Conservation (phyloP, 1,139 yeast species). For the Hansenula lynferdii region DNA sequence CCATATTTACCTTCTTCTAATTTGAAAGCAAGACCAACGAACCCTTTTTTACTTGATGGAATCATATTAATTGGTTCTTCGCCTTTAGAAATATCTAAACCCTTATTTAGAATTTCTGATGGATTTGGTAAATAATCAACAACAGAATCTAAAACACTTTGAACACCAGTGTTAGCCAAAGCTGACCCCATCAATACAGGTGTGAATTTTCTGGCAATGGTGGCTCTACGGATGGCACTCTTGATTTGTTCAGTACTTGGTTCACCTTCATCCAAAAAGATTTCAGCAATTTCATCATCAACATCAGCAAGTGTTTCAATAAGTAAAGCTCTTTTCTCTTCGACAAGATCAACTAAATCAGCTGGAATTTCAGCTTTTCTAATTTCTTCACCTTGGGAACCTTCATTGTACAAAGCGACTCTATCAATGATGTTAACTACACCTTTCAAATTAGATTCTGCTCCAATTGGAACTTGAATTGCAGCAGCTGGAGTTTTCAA, state of each 20-base stretch:
- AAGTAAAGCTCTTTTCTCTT: constrained; percentile 75
- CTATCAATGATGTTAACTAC: constrained; percentile 87
- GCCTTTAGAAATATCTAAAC: constrained; percentile 66
- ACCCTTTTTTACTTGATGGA: constrained; percentile 74
- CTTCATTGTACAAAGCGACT: constrained; percentile 86
- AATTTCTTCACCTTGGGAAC: constrained; percentile 82
- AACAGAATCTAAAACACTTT: constrained; percentile 92
- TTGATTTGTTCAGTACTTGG: constrained; percentile 82
- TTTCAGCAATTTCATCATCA: constrained; percentile 94
- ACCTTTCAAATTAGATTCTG: constrained; percentile 80
- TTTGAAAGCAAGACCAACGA: constrained; percentile 96
- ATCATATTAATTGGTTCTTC: constrained; percentile 72
- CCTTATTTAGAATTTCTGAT: constrained; percentile 85
- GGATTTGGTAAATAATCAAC: constrained; percentile 96
- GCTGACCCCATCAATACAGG: constrained; percentile 99
- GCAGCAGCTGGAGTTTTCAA: constrained; percentile 96
- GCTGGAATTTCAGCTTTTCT: constrained; percentile 65
- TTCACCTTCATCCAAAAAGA: constrained; percentile 83
- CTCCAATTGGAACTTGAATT: constrained; percentile 94
- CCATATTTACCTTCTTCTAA: constrained; percentile 98
- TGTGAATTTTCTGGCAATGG: constrained; percentile 94
- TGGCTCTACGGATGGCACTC: constrained; percentile 87
- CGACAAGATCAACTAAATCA: constrained; percentile 67
- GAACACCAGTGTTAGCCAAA: constrained; percentile 91
- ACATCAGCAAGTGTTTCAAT: constrained; percentile 96